Evolutionary conservation across 106 monocot genomes (phyloP).

Genomic region (Phalaenopsis aphrodite): DNA sequence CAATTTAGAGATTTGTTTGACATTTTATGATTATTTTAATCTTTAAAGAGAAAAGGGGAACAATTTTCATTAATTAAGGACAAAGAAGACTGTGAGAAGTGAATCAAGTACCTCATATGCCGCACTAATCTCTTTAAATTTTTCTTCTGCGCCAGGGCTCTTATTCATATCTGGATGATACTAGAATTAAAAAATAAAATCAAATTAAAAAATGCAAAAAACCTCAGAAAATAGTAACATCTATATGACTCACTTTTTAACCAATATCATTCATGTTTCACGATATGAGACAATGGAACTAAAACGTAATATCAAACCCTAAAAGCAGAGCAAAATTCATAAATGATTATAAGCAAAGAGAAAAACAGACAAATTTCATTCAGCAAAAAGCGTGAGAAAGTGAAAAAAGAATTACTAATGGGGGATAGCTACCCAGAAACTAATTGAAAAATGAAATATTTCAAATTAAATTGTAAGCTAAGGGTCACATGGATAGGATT

Average conservation of each 20-base stretch:
- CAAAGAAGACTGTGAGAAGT: background rate
- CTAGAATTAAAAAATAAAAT: constrained; percentile 32
- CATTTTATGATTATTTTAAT: background rate
- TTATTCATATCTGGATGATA: constrained; percentile 99
- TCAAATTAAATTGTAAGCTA: background rate
- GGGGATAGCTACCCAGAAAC: background rate
- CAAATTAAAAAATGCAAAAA: background rate
- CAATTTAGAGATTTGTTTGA: background rate
- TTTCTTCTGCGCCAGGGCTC: constrained; percentile 82
- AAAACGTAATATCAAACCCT: background rate
- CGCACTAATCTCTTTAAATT: constrained; percentile 95
- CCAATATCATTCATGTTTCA: background rate
- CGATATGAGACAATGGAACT: background rate
- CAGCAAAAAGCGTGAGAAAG: background rate
- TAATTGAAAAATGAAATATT: background rate
- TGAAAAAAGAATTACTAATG: background rate
- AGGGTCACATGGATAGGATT: background rate
- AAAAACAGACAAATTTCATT: background rate
- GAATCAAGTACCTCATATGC: constrained; percentile 82
- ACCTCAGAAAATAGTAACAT: background rate
- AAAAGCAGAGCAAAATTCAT: background rate
- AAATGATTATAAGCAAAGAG: background rate
- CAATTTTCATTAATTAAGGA: background rate
- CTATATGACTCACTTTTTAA: background rate
- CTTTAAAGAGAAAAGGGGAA: background rate